Conservation (phyloP, 305 asterid species). For the Solanum hybrid region DNA sequence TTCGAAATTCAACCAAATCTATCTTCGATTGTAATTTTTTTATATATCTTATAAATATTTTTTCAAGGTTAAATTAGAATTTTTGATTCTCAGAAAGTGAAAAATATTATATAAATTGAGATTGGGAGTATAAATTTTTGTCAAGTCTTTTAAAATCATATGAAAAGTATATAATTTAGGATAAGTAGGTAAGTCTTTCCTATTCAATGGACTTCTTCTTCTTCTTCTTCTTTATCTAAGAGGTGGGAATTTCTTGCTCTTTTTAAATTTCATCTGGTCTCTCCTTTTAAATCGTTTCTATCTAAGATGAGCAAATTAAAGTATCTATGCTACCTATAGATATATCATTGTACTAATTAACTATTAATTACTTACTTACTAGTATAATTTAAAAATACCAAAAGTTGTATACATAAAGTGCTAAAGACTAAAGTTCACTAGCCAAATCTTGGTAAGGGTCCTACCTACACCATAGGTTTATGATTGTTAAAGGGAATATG, state of each 20-base stretch:
- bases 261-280: neutral
- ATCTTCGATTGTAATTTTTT: too few species aligned
- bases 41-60: too few species aligned
- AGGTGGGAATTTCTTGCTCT: neutral
- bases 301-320: neutral
- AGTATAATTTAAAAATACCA: neutral
- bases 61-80: too few species aligned
- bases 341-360: neutral
- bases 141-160: neutral
- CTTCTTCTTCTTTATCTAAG: neutral
- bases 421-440: neutral
- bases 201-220: neutral
- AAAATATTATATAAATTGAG: neutral
- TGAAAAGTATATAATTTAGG: neutral
- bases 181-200: neutral
- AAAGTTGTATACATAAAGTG: neutral
- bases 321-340: neutral
- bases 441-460: neutral
- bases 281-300: neutral
- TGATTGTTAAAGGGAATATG: neutral
- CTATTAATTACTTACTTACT: neutral
- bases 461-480: neutral
- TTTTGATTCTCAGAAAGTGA: neutral
- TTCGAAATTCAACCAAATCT: neutral
- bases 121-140: neutral